Evolutionary conservation across 768 basidiomycete species (phyloP), one percentile per base, ranked within the genome.

Genomic region (Pleurotus salmoneostramineus): DNA sequence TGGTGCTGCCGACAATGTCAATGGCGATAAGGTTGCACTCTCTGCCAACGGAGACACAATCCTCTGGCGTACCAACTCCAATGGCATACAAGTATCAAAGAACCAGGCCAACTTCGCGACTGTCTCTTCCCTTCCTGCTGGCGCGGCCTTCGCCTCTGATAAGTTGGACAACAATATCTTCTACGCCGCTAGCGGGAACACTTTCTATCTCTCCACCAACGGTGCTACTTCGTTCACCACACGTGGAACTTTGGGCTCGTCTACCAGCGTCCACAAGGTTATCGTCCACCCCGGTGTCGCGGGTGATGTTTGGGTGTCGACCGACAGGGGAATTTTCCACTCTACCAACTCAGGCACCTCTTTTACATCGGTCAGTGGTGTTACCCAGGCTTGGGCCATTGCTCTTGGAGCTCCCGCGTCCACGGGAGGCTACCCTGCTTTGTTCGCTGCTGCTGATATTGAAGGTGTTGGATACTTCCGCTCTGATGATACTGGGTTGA

Each of bases 261-360:
- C 83, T 4, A 77, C 76, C 5, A 69, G 76, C 0, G 76, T 82
- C 5, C 72, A 71, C 48, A 82, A 83, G 62, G 73, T 87, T 59
- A 74, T 79, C 31, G 84, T 83, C 31, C 73, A 85, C 66, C 80
- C 80, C 12, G 71, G 66, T 56, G 72, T 79, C 3, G 78, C 80
- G 3, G 84, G 84, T 7, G 84, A 87, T 64, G 72, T 87, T 35
- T 87, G 84, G 83, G 83, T 86, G 1, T 83, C 83, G 0, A 80
- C 84, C 2, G 82, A 83, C 66, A 74, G 68, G 42, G 79, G 75
- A 17, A 68, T 87, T 31, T 85, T 81, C 78, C 83, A 84, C 66
- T 81, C 82, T 1, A 81, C 79, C 10, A 69, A 84, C 67, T 72
- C 64, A 12, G 84, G 84, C 0, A 64, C 76, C 0, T 71, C 78